Evolutionary conservation across 805 yeast species (phyloP), one percentile per base, ranked within the genome.

Genomic region (Wickerhamiella lipophila): DNA sequence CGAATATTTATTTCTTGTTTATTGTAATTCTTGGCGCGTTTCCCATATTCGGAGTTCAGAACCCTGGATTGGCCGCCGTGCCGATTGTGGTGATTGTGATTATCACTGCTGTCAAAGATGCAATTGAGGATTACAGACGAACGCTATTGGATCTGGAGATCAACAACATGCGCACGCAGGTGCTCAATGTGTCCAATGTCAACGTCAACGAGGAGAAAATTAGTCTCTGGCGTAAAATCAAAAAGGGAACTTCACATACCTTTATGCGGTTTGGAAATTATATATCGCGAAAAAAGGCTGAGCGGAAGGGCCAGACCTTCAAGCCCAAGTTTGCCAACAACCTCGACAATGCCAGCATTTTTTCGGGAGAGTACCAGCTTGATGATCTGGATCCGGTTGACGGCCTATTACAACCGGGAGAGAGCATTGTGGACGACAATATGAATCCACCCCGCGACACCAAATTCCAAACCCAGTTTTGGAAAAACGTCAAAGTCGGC

Each of bases 1-100:
- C 98, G 40, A 89, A 89, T 65, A 69, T 85, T 46, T 89, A 87
- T 68, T 89, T 89, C 73, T 68, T 89, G 58, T 68, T 78, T 30
- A 70, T 85, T 66, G 81, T 81, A 59, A 79, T 89, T 55, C 66
- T 89, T 53, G 94, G 95, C 52, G 75, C 73, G 26, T 79, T 80
- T 62, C 70, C 77, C 53, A 76, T 83, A 42, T 83, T 83, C 60
- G 94, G 94, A 42, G 87, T 81, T 18, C 71, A 75, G 27, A 70
- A 70, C 51, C 87, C 92, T 0, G 89, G 78, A 1, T 67, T 83
- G 58, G 81, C 83, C 18, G 83, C 87, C 2, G 88, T 82, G 29
- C 94, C 94, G 2, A 74, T 83, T 60, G 80, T 82, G 61, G 88
- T 83, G 49, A 82, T 83, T 68, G 87, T 83, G 16, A 69, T 71